Evolutionary conservation across 305 asterid species (phyloP).

Genomic region (Fraxinus floribunda): DNA sequence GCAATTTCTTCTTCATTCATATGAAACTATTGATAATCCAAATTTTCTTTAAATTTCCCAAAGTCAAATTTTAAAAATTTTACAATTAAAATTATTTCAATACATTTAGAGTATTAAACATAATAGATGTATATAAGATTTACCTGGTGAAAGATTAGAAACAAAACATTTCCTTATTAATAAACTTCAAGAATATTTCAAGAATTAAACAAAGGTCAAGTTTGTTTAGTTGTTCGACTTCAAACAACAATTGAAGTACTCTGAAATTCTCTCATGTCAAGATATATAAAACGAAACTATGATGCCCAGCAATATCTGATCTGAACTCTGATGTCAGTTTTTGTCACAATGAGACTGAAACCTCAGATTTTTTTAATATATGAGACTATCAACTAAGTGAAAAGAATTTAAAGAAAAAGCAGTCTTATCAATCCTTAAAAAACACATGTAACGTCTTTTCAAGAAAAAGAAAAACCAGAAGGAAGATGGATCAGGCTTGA

Average conservation of each 20-base stretch:
- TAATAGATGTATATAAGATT: background rate
- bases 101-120: background rate
- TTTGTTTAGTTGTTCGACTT: background rate
- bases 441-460: background rate
- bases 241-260: background rate
- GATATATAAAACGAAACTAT: slow-evolving; percentile 5
- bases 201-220: background rate
- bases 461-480: background rate
- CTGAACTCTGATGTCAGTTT: slow-evolving; percentile 14
- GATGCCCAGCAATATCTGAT: slow-evolving; percentile 10
- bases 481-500: slow-evolving; percentile 24
- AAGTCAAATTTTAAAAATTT: too few relatives aligned
- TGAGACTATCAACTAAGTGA: background rate
- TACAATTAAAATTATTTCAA: background rate
- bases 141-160: background rate
- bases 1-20: background rate
- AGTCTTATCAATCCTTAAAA: background rate
- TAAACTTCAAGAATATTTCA: background rate
- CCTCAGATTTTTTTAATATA: background rate
- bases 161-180: background rate
- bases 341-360: background rate
- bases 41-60: background rate
- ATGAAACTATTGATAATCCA: background rate
- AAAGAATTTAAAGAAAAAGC: background rate
- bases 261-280: slow-evolving; percentile 12